Percentiles rank a stretch among this genome's conserved stretches.
Conservation (phyloP, 1,284 basidiomycete species). For the Sporisorium iseilematis-ciliati region DNA sequence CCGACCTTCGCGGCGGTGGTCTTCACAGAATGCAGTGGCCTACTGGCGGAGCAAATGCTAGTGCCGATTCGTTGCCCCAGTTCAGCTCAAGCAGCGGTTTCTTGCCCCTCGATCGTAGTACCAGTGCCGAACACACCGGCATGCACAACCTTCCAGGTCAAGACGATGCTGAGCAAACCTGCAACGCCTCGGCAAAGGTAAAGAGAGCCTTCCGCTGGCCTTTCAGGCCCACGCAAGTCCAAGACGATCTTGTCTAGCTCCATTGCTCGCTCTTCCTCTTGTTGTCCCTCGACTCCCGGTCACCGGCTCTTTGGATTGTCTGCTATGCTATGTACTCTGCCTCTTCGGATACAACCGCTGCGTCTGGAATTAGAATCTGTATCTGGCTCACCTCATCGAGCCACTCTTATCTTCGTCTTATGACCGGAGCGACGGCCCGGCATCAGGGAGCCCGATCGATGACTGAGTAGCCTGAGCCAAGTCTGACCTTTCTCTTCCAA, state of each 20-base stretch:
- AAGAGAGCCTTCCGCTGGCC: constrained; percentile 55
- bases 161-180: constrained; percentile 26
- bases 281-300: neutral
- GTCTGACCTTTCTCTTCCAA: no score
- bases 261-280: neutral
- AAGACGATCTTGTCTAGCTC: constrained; percentile 36
- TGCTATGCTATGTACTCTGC: constrained; percentile 11
- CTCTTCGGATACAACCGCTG: constrained; percentile 5
- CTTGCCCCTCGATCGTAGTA: constrained; percentile 45
- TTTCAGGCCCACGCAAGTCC: constrained; percentile 47
- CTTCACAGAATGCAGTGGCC: constrained; percentile 33
- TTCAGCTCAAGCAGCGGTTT: constrained; percentile 34
- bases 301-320: constrained; percentile 2
- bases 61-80: constrained; percentile 47
- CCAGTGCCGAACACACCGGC: constrained; percentile 28
- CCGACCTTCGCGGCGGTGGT: constrained; percentile 34
- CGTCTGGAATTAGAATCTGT: constrained; percentile 14
- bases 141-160: constrained; percentile 4
- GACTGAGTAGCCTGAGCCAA: no score
- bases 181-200: constrained; percentile 42
- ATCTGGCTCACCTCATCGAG: neutral
- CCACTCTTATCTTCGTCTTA: neutral
- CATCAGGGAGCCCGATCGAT: no score
- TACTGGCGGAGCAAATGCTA: constrained; percentile 29
- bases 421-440: neutral